phyloP scores from a whole-genome alignment of 495 filamentous ascomycete species.

The Cercophora samala region DNA sequence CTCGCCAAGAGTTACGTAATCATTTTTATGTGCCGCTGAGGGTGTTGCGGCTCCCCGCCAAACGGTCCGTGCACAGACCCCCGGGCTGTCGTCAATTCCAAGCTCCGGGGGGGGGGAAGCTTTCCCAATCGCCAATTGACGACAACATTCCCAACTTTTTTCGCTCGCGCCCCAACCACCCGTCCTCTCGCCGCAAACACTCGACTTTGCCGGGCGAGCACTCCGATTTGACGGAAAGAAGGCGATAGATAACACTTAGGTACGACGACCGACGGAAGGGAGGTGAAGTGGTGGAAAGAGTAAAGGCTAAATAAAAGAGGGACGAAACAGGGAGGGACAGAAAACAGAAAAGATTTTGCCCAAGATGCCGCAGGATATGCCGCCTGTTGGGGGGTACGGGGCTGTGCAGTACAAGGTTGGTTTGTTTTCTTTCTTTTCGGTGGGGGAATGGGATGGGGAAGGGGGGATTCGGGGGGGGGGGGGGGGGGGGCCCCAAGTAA shows the following conservation, averaged over 20 bases:
- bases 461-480: background rate
- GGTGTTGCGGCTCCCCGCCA: background rate
- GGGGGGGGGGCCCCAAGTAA: too few relatives aligned
- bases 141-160: background rate
- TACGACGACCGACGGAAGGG: background rate
- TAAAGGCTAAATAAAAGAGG: too few relatives aligned
- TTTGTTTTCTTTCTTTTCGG: conserved; percentile 19
- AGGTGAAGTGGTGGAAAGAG: background rate
- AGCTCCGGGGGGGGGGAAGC: background rate
- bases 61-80: background rate
- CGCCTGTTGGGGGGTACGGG: conserved; percentile 88
- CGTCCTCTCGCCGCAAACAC: background rate
- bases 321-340: conserved; percentile 11
- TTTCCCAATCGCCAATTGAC: background rate
- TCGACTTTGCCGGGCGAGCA: background rate
- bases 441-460: background rate
- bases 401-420: conserved; percentile 93
- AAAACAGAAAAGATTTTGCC: conserved; percentile 23
- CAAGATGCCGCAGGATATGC: conserved; percentile 82
- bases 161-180: background rate
- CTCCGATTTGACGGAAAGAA: background rate
- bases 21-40: too few relatives aligned
- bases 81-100: background rate
- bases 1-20: background rate
- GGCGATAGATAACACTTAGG: background rate